Percentiles rank a stretch among this genome's conserved stretches.
These are phyloP conservation scores for Osmozyma mogii DNA, from an alignment of 805 yeast genomes.

Conservation along the genomic window DNA sequence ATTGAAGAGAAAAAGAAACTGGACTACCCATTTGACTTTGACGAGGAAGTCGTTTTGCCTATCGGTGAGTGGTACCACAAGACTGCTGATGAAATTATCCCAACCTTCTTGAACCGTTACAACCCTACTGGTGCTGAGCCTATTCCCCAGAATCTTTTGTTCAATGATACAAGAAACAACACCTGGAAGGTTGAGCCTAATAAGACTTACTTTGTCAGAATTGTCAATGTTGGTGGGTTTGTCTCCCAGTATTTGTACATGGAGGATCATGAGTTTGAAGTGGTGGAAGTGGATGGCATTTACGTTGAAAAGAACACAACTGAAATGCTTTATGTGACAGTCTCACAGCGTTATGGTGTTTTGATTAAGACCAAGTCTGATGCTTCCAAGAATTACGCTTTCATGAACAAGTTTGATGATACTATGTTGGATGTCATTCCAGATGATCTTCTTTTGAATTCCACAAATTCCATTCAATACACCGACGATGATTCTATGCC, in stretches of 20 bases:
- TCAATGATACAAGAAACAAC: constrained; percentile 73
- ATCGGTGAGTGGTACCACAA: constrained; percentile 88
- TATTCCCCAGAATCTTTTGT: constrained; percentile 71
- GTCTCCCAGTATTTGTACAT: constrained; percentile 83
- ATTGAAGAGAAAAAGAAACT: constrained; percentile 48
- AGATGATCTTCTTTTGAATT: constrained; percentile 53
- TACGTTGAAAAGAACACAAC: constrained; percentile 71
- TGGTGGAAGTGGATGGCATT: constrained; percentile 90
- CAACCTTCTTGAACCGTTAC: constrained; percentile 54
- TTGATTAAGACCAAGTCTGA: constrained; percentile 65
- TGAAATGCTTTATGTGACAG: constrained; percentile 66
- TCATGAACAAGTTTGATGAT: constrained; percentile 74
- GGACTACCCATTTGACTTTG: constrained; percentile 64
- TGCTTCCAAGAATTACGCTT: constrained; percentile 61
- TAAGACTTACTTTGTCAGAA: constrained; percentile 74
- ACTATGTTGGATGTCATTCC: constrained; percentile 78
- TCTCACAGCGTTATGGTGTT: constrained; percentile 87
- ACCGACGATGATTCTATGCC: constrained; percentile 35
- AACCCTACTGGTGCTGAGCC: constrained; percentile 99
- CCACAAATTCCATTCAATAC: constrained; percentile 69
- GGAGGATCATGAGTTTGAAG: constrained; percentile 79
- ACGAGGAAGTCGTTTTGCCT: constrained; percentile 65
- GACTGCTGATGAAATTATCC: constrained; percentile 41
- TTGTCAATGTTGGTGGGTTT: constrained; percentile 85
- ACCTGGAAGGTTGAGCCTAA: constrained; percentile 78